phyloP scores from a whole-genome alignment of 2,329 filamentous ascomycete species.

The Verticillium zaregamsianum region DNA sequence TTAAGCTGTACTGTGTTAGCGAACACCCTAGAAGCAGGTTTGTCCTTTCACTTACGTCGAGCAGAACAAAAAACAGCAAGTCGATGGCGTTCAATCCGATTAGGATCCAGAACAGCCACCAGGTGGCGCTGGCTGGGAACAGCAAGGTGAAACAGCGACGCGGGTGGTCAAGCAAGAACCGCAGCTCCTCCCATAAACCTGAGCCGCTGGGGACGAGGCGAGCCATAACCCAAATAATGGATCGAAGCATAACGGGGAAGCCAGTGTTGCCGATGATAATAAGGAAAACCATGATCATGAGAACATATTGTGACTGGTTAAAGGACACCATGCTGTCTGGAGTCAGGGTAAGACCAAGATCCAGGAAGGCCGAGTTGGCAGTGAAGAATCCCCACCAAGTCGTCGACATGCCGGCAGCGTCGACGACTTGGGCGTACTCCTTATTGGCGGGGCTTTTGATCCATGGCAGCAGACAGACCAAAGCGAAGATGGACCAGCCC shows the following conservation, averaged over 20 bases:
- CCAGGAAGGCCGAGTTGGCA: conserved; percentile 83
- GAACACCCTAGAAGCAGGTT: neutral
- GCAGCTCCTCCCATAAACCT: conserved; percentile 82
- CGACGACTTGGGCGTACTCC: conserved; percentile 63
- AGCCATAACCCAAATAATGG: conserved; percentile 82
- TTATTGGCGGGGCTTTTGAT: conserved; percentile 55
- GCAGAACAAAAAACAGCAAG: conserved; percentile 83
- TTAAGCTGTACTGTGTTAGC: conserved; percentile 53
- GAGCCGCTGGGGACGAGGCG: conserved; percentile 60
- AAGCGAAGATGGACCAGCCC: conserved; percentile 73
- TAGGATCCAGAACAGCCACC: conserved; percentile 92
- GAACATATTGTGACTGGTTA: conserved; percentile 66
- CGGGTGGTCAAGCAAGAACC: conserved; percentile 89
- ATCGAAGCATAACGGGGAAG: conserved; percentile 90
- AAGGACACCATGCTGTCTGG: conserved; percentile 94
- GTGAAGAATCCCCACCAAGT: conserved; percentile 95
- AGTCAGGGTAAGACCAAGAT: conserved; percentile 89
- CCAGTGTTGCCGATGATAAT: conserved; percentile 95
- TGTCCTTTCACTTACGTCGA: conserved; percentile 62
- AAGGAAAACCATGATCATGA: conserved; percentile 77
- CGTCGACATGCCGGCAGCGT: conserved; percentile 54
- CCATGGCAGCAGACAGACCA: conserved; percentile 75
- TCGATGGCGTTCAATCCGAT: conserved; percentile 79
- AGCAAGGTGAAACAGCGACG: conserved; percentile 93
- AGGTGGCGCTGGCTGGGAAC: conserved; percentile 85